These are phyloP conservation scores for Raphanus hybrid DNA, from an alignment of 441 rosid species.

Conservation along the genomic window DNA sequence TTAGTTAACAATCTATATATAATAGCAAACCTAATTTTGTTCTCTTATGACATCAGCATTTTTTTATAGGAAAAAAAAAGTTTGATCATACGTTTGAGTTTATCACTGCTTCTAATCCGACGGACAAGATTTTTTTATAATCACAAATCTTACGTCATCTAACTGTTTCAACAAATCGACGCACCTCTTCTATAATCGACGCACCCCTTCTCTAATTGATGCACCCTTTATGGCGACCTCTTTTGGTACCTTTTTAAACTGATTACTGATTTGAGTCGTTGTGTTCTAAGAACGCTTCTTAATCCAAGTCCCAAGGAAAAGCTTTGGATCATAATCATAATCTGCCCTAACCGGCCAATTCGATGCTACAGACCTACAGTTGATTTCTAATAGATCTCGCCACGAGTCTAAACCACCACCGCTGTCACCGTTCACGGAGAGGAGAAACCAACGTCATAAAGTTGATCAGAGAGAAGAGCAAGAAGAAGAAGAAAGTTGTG, in stretches of 20 bases:
- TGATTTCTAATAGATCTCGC: neutral
- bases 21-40: too few species aligned
- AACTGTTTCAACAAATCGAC: too few species aligned
- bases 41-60: too few species aligned
- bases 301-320: neutral
- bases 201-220: too few species aligned
- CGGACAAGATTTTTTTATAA: too few species aligned
- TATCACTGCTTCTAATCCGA: too few species aligned
- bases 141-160: too few species aligned
- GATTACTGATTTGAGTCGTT: neutral
- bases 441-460: neutral
- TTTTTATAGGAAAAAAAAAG: too few species aligned
- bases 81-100: too few species aligned
- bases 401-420: neutral
- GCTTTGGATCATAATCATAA: neutral
- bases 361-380: neutral
- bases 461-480: neutral
- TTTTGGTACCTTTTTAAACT: neutral
- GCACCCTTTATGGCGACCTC: neutral
- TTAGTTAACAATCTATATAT: too few species aligned
- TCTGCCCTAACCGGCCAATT: neutral
- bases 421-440: neutral
- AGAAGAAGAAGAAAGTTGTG: neutral
- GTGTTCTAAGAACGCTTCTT: neutral
- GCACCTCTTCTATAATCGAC: too few species aligned